phyloP scores from a whole-genome alignment of 1,139 yeast genomes.

The Tardiomyces blankii region DNA sequence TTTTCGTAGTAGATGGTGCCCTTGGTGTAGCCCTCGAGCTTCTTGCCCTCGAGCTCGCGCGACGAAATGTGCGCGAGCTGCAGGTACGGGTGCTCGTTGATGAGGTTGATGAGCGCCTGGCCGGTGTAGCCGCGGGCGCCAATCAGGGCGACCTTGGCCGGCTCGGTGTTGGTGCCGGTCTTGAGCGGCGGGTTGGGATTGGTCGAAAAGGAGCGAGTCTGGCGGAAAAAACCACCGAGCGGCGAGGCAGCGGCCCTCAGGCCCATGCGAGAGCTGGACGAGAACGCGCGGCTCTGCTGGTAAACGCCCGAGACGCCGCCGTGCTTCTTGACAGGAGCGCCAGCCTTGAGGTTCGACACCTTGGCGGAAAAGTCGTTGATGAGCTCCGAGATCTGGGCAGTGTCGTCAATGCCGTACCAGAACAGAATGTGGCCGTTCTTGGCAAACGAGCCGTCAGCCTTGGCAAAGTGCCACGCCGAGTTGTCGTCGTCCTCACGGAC shows the following conservation, averaged over 20 bases:
- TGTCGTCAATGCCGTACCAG: conserved; percentile 81
- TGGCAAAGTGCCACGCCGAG: conserved; percentile 82
- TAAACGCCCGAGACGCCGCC: conserved; percentile 2
- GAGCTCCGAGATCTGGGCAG: conserved; percentile 52
- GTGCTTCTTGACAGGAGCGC: conserved; percentile 4
- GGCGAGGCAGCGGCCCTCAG: background rate
- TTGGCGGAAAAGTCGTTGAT: conserved; percentile 43
- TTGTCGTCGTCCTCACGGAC: conserved; percentile 87
- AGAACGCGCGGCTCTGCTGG: background rate
- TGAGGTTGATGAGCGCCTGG: conserved; percentile 77
- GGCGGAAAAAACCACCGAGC: background rate
- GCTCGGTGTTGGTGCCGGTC: conserved; percentile 48
- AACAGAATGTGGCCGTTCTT: conserved; percentile 83
- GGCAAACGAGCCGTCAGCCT: conserved; percentile 88
- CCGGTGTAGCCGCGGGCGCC: conserved; percentile 99
- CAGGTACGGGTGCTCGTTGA: conserved; percentile 76
- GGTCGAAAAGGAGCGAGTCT: conserved; percentile 23
- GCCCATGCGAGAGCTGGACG: conserved; percentile 1
- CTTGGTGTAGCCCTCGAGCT: conserved; percentile 78
- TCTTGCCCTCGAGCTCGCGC: conserved; percentile 84
- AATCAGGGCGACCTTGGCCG: conserved; percentile 74
- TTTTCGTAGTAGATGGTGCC: conserved; percentile 71
- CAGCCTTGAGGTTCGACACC: conserved; percentile 10
- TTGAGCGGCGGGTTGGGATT: conserved; percentile 68
- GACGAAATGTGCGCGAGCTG: conserved; percentile 91